phyloP scores from a whole-genome alignment of 345 rosid genomes.

The Camelina neglecta region DNA sequence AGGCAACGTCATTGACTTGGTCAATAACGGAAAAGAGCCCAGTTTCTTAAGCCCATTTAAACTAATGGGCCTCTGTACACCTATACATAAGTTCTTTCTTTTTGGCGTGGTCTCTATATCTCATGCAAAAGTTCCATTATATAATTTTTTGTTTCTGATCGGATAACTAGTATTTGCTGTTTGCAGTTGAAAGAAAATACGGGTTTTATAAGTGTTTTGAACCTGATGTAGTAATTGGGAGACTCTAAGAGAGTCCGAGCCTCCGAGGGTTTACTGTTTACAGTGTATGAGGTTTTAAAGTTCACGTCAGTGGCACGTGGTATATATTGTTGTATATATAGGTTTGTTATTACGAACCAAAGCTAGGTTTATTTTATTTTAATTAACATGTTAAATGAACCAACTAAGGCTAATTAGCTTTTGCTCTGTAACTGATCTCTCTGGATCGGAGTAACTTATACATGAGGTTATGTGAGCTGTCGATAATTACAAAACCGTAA shows the following conservation, averaged over 20 bases:
- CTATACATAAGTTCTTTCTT: neutral
- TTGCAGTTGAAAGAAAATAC: neutral
- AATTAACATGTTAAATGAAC: too few species aligned
- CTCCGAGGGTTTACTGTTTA: neutral
- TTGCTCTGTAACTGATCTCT: neutral
- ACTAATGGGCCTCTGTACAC: neutral
- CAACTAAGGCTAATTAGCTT: neutral
- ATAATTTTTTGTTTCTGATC: neutral
- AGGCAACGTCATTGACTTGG: constrained; percentile 8
- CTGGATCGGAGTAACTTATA: too few species aligned
- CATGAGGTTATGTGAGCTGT: too few species aligned
- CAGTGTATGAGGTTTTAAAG: neutral
- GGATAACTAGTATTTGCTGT: neutral
- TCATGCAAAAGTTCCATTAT: neutral
- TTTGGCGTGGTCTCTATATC: neutral
- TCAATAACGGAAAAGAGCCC: neutral
- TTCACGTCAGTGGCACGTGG: neutral
- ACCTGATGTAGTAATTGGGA: neutral
- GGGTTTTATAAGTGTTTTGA: neutral
- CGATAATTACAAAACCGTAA: neutral
- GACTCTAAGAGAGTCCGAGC: neutral
- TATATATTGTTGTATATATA: too few species aligned
- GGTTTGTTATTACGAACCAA: neutral
- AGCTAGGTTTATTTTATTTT: too few species aligned
- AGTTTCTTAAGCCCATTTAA: constrained; percentile 21